Base-by-base conservation (phyloP, 2,329 filamentous ascomycete species). In the Aspergillus versicolor region DNA sequence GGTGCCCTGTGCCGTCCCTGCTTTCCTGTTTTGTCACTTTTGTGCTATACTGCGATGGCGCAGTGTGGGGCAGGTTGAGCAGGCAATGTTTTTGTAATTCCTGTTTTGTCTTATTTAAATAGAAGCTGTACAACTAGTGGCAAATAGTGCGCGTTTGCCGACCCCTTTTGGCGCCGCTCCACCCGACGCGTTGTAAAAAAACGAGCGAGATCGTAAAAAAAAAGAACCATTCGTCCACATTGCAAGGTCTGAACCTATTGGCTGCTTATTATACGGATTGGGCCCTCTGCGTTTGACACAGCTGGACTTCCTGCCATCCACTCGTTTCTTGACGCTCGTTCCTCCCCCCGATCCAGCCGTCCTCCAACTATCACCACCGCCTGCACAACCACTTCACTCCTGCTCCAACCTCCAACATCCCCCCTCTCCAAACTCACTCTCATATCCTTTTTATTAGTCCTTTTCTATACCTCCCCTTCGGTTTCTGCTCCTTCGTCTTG, bases 301-400 rank as follows among this genome's bases (percentile, higher is more conserved):
- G 15, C 42, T 46, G 27, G 5, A 22, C 46, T 46, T 37, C n/a
- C 42, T 53, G 40, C 41, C 42, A 38, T 27, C 42, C 41, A 46
- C 43, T 53, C 51, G 17, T 53, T 53, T 53, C 41, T 47, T 51
- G 47, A 60, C 58, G 41, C 58, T 58, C 58, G 52, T 58, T 60
- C 56, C 30, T 56, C 34, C 22, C 27, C 49, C 49, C 49, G 40
- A 42, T 56, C 52, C 52, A 56, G 46, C 44, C 57, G 45, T 56
- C 52, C 50, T 38, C 15, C 34, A 46, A 24, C 46, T 49, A 44
- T 47, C 51, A 55, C 53, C 32, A 51, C 56, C 57, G 50, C 44
- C 46, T 37, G 27, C 27, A 30, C 27, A 30, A 30, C 27, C 27
- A 30, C 27, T 30, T 30, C 27, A 11, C 3, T 11, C 3, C 27